Conservation (phyloP, 768 basidiomycete species). For the Tricholoma terreum region DNA sequence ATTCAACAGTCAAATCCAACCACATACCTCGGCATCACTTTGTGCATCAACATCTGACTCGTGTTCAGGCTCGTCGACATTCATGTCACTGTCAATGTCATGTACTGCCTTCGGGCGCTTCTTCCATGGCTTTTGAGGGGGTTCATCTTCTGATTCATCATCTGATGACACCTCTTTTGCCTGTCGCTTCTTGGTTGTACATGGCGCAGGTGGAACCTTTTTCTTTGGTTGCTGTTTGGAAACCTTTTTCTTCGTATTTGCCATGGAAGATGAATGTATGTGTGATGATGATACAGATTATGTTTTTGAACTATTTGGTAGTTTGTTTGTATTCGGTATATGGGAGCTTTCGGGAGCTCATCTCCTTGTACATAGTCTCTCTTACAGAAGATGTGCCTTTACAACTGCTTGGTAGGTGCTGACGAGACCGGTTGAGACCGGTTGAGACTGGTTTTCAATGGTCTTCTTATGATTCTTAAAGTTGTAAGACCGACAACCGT, state of each 20-base stretch:
- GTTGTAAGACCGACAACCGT: neutral
- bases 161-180: neutral
- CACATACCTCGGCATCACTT: neutral
- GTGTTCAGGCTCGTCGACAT: neutral
- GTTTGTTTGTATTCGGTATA: no score
- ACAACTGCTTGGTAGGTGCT: no score
- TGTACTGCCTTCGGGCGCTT: neutral
- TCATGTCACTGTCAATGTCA: neutral
- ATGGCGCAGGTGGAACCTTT: no score
- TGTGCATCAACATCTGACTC: neutral
- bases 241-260: neutral
- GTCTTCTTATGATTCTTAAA: neutral
- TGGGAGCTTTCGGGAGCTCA: no score
- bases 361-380: no score
- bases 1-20: no score
- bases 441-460: neutral
- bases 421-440: no score
- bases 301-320: no score
- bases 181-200: neutral
- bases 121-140: neutral
- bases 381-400: neutral
- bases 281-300: no score
- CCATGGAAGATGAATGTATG: no score
- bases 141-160: no score
- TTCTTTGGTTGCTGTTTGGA: no score